Base-by-base conservation (phyloP, 208 protist species). In the Trypanosoma melophagium region DNA sequence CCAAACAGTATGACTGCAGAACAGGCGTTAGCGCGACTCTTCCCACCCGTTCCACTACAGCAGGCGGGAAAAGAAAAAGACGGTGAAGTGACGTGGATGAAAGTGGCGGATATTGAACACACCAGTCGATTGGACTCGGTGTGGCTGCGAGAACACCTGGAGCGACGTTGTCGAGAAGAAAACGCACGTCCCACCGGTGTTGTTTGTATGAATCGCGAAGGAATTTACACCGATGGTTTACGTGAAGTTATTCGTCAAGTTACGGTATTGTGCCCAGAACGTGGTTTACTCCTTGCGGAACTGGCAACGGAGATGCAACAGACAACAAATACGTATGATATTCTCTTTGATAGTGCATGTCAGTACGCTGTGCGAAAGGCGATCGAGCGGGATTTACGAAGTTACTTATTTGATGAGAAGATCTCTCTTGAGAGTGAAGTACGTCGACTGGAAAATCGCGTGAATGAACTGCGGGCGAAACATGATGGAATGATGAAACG, bases 341-440 rank as follows among this genome's bases (percentile, higher is more conserved):
- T 87, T 42, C 74, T 95, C 44, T 89, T 93, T 47, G 90, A 97
- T 60, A 90, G 80, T 55, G 86, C 87, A 0, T 87, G 76, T 66
- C 87, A 93, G 72, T 95, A 95, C 59, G 86, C 85, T 3, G 85
- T 92, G 47, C 86, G 92, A 54, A 97, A 97, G 76, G 87, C 76
- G 53, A 94, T 93, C 44, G 86, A 95, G 74, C 79, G 89, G 16
- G 86, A 95, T 51, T 65, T 97, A 64, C 67, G 76, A 22, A 73
- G 76, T 54, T 72, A 86, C 41, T 58, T 96, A 0, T 89, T 90
- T 47, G 72, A 77, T 1, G 81, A 96, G 58, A 84, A 91, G 74
- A 56, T 64, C 8, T 52, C 57, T 42, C 69, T 96, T 60, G 82
- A 93, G 68, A 88, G 80, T 68, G 92, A 97, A 60, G 89, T 95